Evolutionary conservation across 176 grass and related monocot genomes (phyloP).

Genomic region (Eleusine indica): DNA sequence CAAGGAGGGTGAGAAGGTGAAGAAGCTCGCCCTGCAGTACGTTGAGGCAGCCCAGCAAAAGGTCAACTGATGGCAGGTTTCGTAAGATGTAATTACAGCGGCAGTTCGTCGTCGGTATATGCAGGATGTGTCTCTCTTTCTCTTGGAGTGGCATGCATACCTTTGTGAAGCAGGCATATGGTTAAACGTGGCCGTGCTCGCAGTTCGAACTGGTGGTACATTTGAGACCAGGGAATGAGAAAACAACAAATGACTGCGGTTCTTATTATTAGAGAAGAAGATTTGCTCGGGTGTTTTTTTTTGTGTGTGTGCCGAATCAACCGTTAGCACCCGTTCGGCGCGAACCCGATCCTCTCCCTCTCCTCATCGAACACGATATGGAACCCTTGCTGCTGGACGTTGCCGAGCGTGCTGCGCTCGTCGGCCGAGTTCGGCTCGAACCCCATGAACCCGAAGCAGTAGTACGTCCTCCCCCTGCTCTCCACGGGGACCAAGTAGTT

Average conservation of each 20-base stretch:
- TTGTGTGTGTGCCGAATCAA: not conserved
- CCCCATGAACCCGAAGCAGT: conserved; percentile 67
- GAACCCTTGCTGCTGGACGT: conserved; percentile 81
- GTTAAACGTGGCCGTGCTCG: not conserved
- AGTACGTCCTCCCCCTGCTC: conserved; percentile 18
- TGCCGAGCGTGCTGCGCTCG: conserved; percentile 69
- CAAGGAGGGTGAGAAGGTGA: conserved; percentile 97
- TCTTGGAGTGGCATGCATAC: no score
- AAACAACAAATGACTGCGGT: not conserved
- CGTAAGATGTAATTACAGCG: not conserved
- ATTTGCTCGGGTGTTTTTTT: not conserved
- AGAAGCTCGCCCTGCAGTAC: conserved; percentile 86
- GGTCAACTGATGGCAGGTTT: conserved; percentile 27
- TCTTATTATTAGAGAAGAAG: not conserved
- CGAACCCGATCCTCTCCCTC: conserved; percentile 56
- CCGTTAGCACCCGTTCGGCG: conserved; percentile 40
- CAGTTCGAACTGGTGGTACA: not conserved
- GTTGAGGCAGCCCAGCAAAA: conserved; percentile 72
- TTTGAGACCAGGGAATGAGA: not conserved
- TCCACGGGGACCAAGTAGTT: conserved; percentile 73
- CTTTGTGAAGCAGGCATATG: not conserved
- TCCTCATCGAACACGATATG: conserved; percentile 72
- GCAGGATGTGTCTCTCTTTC: no score
- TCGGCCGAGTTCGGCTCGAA: conserved; percentile 43
- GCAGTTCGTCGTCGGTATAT: not conserved